phyloP scores from a whole-genome alignment of 768 basidiomycete genomes.

The Gloeophyllum trabeum region DNA sequence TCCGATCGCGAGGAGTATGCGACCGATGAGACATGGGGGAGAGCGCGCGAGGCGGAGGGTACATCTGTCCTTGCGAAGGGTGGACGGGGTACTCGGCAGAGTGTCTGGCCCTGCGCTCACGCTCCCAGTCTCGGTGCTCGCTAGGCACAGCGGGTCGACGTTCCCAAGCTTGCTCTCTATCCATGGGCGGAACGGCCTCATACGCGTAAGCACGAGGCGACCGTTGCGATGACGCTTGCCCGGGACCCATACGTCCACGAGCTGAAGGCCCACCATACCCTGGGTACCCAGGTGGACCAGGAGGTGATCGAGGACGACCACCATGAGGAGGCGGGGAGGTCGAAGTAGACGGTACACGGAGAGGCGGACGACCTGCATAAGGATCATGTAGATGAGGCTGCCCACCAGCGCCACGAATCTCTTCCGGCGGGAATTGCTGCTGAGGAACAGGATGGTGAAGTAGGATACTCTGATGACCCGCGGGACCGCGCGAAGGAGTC shows the following conservation, averaged over 20 bases:
- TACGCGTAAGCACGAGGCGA: conserved; percentile 51
- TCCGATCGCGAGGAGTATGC: conserved; percentile 39
- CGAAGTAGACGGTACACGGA: conserved; percentile 45
- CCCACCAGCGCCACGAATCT: conserved; percentile 29
- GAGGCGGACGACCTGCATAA: conserved; percentile 40
- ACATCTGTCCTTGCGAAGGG: conserved; percentile 15
- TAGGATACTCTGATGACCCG: conserved; percentile 39
- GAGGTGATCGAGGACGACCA: conserved; percentile 39
- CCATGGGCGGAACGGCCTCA: conserved; percentile 33
- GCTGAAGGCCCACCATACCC: background rate
- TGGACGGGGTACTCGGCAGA: conserved; percentile 7
- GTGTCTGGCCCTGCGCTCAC: conserved; percentile 16
- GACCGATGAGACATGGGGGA: conserved; percentile 18
- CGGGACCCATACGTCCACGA: conserved; percentile 37
- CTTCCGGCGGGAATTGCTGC: conserved; percentile 41
- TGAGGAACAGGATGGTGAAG: conserved; percentile 64
- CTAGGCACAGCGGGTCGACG: conserved; percentile 31
- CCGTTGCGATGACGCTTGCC: conserved; percentile 36
- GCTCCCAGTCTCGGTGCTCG: conserved; percentile 45
- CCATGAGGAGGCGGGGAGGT: conserved; percentile 42
- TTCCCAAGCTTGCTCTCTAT: conserved; percentile 51
- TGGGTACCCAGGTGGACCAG: conserved; percentile 13
- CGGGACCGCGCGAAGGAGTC: conserved; percentile 33
- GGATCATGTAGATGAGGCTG: conserved; percentile 42
- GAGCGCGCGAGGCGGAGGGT: conserved; percentile 12